phyloP scores from a whole-genome alignment of 805 yeast genomes.

The Ogataea allantospora region DNA sequence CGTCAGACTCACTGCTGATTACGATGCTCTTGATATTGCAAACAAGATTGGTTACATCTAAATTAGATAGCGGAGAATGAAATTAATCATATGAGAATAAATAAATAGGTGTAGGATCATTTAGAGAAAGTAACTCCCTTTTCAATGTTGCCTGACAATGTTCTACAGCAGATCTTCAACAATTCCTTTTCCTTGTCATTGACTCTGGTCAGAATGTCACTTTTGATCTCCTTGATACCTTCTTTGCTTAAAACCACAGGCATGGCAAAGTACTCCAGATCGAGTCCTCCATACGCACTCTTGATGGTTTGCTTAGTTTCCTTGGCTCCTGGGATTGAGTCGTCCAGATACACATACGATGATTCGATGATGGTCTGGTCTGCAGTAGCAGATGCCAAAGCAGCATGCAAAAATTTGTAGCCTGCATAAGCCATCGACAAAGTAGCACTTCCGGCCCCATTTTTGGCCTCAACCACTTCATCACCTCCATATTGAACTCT shows the following conservation, averaged over 20 bases:
- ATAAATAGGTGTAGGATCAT: constrained; percentile 20
- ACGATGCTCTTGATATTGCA: constrained; percentile 99
- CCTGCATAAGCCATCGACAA: constrained; percentile 96
- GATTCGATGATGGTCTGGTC: constrained; percentile 65
- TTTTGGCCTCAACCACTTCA: constrained; percentile 93
- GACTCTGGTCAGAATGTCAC: constrained; percentile 47
- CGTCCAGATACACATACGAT: constrained; percentile 54
- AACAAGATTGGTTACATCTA: constrained; percentile 97
- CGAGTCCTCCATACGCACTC: constrained; percentile 28
- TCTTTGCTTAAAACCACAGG: constrained; percentile 55
- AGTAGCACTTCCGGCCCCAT: constrained; percentile 94
- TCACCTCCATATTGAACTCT: constrained; percentile 90
- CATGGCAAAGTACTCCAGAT: constrained; percentile 53
- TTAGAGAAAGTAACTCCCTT: constrained; percentile 46
- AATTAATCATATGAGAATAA: constrained; percentile 13
- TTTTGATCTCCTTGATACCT: constrained; percentile 59
- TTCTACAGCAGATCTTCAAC: constrained; percentile 51
- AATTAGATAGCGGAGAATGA: constrained; percentile 42
- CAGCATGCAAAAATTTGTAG: constrained; percentile 64
- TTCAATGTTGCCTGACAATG: constrained; percentile 52
- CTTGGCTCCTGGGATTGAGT: constrained; percentile 50
- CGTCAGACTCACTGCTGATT: constrained; percentile 98
- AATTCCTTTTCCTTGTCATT: constrained; percentile 54
- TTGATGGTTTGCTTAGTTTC: constrained; percentile 46
- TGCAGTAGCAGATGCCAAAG: constrained; percentile 62